Base-by-base conservation (phyloP, 768 basidiomycete species). In the Saitozyma sp. region DNA sequence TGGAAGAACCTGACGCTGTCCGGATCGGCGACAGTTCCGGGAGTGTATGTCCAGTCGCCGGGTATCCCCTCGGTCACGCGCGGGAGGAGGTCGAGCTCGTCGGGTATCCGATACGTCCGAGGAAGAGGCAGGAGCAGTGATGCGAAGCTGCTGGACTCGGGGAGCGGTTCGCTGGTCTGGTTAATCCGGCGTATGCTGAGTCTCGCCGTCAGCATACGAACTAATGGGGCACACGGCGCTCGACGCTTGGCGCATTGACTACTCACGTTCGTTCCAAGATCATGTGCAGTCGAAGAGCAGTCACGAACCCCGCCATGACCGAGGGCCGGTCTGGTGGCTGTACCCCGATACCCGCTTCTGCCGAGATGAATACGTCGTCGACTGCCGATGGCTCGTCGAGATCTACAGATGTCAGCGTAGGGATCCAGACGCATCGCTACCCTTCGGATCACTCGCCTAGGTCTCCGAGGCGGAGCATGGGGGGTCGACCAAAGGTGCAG, bases 401-500 rank as follows among this genome's bases (percentile, higher is more conserved):
- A 48, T 62, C 67, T 68, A 48, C 37, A 16, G 37, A 29, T 37
- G 13, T 58, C 48, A 61, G 55, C 40, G 16, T 13, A 39, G 17
- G 54, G 14, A 53, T 17, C 14, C n/a, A 8, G 41, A 50, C 51
- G 39, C 46, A 53, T 37, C 17, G 51, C 51, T 29, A 29, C 60
- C 61, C 60, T 14, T 14, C 13, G 13, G 45, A 42, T 20, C n/a
- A 58, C 64, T 40, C 50, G 66, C 67, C 64, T 7, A 65, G 49
- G 59, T 69, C 67, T 10, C 29, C n/a, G 16, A 66, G 42, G n/a
- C 59, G 61, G 9, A 65, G 56, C 40, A 66, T 19, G 7, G 65
- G 61, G 16, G 67, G 64, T n/a, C 64, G 43, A 19, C 67, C 67
- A 53, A 55, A 69, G 10, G 64, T 69, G 14, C 51, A 65, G 54